Conservation (phyloP, 2,329 filamentous ascomycete genomes). For the Metarhizium sp. region DNA sequence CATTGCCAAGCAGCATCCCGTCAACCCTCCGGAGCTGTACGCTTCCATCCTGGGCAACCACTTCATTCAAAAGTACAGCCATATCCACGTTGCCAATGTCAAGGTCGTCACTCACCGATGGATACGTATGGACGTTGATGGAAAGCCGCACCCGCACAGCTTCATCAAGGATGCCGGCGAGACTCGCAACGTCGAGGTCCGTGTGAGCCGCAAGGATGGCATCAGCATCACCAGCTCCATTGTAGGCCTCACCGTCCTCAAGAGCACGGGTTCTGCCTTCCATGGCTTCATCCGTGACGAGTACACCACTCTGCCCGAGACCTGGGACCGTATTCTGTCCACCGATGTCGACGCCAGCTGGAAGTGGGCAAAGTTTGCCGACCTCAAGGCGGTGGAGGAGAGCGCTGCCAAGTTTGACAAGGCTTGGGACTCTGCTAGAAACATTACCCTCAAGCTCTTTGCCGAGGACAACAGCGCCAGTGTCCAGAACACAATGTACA, state of each 20-base stretch:
- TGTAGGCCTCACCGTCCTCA: constrained; percentile 76
- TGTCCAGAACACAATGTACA: constrained; percentile 97
- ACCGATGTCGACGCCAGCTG: constrained; percentile 85
- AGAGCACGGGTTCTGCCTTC: constrained; percentile 94
- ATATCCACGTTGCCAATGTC: constrained; percentile 80
- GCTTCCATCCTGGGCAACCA: constrained; percentile 76
- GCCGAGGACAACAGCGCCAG: constrained; percentile 84
- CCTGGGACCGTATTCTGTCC: constrained; percentile 89
- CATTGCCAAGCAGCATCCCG: constrained; percentile 84
- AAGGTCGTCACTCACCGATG: constrained; percentile 79
- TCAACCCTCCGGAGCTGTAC: constrained; percentile 88
- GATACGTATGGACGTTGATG: constrained; percentile 80
- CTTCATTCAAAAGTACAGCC: constrained; percentile 78
- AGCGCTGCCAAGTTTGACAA: constrained; percentile 61
- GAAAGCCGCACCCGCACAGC: constrained; percentile 86
- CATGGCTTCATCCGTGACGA: constrained; percentile 90
- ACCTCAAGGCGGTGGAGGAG: constrained; percentile 56
- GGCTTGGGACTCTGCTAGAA: constrained; percentile 68
- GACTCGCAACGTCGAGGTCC: constrained; percentile 72
- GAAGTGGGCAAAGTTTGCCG: constrained; percentile 69
- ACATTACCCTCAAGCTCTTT: constrained; percentile 85
- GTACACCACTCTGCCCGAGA: constrained; percentile 83
- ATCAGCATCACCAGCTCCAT: constrained; percentile 72
- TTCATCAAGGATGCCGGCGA: constrained; percentile 88
- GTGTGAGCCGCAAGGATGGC: constrained; percentile 56